Evolutionary conservation across 257 asterid genomes (phyloP).

Genomic region (Thymus quinquecostatus): DNA sequence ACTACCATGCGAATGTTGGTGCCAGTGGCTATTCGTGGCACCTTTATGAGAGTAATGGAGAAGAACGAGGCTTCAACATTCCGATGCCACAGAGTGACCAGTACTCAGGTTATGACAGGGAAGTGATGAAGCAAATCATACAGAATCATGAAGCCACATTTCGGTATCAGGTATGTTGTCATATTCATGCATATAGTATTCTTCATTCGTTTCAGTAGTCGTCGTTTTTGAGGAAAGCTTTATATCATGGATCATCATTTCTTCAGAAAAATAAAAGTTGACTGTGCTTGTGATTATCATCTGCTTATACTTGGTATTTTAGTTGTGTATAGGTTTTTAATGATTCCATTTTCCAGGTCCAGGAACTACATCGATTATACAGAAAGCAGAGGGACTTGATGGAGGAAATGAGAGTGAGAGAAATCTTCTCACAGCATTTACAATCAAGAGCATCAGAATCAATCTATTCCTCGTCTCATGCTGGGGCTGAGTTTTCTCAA

Average conservation of each 20-base stretch:
- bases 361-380: slow-evolving; percentile 73
- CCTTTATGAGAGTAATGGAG: slow-evolving; percentile 36
- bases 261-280: no score
- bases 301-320: neutral
- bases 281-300: neutral
- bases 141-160: slow-evolving; percentile 76
- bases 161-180: slow-evolving; percentile 64
- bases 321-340: neutral
- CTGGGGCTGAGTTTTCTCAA: slow-evolving; percentile 39
- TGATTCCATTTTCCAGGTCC: slow-evolving; percentile 49
- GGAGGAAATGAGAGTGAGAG: slow-evolving; percentile 52
- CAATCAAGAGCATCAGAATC: slow-evolving; percentile 41
- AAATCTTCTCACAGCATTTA: slow-evolving; percentile 35
- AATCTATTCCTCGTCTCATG: slow-evolving; percentile 32
- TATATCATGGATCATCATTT: neutral
- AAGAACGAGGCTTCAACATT: slow-evolving; percentile 38
- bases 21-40: slow-evolving; percentile 49
- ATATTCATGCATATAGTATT: neutral
- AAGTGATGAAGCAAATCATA: slow-evolving; percentile 54
- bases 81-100: slow-evolving; percentile 38
- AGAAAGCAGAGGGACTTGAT: slow-evolving; percentile 68
- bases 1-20: slow-evolving; percentile 39
- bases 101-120: slow-evolving; percentile 45
- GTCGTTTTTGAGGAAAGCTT: neutral
- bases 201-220: neutral